Evolutionary conservation across 2,329 filamentous ascomycete species (phyloP).

Genomic region (Aureobasidium subglaciale): DNA sequence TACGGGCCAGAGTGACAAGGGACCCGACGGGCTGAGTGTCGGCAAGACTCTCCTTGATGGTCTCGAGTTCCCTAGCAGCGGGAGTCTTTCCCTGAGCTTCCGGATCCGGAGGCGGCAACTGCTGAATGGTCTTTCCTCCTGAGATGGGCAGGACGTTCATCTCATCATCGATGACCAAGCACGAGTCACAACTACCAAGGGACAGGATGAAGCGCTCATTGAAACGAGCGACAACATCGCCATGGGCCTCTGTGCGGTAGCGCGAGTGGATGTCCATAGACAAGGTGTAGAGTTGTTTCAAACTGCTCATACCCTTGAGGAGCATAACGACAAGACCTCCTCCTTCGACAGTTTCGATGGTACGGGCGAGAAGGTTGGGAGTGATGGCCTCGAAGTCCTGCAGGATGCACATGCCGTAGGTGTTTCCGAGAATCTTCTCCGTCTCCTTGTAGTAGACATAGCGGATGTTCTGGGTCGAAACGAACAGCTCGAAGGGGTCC

Average conservation of each 20-base stretch:
- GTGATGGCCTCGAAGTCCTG: conserved; percentile 98
- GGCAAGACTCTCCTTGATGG: conserved; percentile 78
- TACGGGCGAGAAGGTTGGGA: conserved; percentile 89
- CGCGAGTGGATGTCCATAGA: conserved; percentile 97
- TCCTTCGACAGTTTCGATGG: conserved; percentile 95
- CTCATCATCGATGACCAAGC: conserved; percentile 94
- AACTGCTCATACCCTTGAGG: conserved; percentile 90
- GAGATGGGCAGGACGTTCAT: conserved; percentile 96
- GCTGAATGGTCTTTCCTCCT: conserved; percentile 81
- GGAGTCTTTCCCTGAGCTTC: conserved; percentile 66
- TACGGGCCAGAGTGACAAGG: conserved; percentile 76
- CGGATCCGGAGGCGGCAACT: conserved; percentile 66
- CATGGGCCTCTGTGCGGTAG: conserved; percentile 92
- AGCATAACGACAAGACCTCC: conserved; percentile 85
- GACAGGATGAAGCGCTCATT: conserved; percentile 97
- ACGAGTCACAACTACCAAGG: conserved; percentile 88
- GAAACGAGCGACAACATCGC: conserved; percentile 90
- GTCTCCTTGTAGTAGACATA: conserved; percentile 99
- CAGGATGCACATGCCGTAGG: conserved; percentile 95
- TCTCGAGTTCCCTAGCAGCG: conserved; percentile 67
- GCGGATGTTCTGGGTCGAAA: conserved; percentile 91
- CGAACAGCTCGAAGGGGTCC: conserved; percentile 95
- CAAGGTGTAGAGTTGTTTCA: conserved; percentile 94
- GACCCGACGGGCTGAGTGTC: conserved; percentile 83
- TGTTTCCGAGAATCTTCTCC: conserved; percentile 96